These are phyloP conservation scores for Kockiozyma suomiensis DNA, from an alignment of 805 yeast species.

Conservation along the genomic window DNA sequence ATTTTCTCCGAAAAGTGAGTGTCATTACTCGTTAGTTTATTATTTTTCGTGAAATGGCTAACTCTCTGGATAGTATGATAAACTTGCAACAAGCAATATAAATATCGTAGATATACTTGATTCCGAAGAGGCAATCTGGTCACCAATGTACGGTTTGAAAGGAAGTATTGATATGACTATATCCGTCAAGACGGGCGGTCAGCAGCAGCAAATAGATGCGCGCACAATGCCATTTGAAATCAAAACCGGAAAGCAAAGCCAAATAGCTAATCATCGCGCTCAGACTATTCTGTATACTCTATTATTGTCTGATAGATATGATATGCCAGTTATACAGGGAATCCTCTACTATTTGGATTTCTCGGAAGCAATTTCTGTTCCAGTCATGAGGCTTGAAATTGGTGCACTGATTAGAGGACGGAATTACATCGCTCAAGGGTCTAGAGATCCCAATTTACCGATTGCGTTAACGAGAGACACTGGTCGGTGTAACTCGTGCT, in stretches of 20 bases:
- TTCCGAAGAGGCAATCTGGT: conserved; percentile 89
- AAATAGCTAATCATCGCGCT: conserved; percentile 71
- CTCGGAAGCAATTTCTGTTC: conserved; percentile 57
- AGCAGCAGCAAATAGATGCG: conserved; percentile 16
- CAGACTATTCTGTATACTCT: conserved; percentile 84
- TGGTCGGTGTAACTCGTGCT: conserved; percentile 37
- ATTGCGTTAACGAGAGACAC: conserved; percentile 17
- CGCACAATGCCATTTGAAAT: conserved; percentile 72
- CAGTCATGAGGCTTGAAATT: conserved; percentile 58
- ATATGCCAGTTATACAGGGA: conserved; percentile 57
- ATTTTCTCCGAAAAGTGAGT: conserved; percentile 10
- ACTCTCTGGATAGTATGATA: background rate
- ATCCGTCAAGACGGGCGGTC: conserved; percentile 50
- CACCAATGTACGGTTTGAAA: conserved; percentile 84
- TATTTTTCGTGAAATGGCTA: no score
- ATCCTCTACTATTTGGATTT: conserved; percentile 74
- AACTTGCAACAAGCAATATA: conserved; percentile 40
- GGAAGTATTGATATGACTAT: conserved; percentile 90
- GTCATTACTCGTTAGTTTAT: no score
- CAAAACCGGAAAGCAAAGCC: conserved; percentile 70
- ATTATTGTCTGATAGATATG: conserved; percentile 75
- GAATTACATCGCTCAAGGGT: conserved; percentile 63
- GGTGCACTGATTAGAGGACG: conserved; percentile 70
- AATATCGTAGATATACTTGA: conserved; percentile 70
- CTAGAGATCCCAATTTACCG: conserved; percentile 46